Evolutionary conservation across 2,329 filamentous ascomycete genomes (phyloP), one percentile per base, ranked within the genome.

Genomic region (Pseudopyricularia cyperi): DNA sequence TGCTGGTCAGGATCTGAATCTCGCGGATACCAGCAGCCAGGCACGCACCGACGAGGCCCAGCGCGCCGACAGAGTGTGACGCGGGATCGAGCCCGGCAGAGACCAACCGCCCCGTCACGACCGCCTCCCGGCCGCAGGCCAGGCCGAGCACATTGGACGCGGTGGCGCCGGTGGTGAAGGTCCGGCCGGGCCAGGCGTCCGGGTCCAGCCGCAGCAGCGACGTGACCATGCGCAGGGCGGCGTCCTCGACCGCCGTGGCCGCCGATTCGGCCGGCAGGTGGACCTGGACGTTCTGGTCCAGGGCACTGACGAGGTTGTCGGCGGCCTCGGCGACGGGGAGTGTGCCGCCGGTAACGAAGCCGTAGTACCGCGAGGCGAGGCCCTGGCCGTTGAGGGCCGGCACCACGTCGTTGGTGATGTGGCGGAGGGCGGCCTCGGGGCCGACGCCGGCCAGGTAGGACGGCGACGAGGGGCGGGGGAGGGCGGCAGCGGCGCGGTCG

Each of bases 231-330:
- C 71, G 67, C 51, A 95, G 67, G 0, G 90, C 81, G 14, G 75
- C 73, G 56, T 84, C 80, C 65, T 96, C 90, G 9, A 96, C 76
- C 24, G 82, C 77, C 0, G 89, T 94, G 19, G 81, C 77, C 30
- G 90, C 75, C 0, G 82, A 85, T 64, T 95, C 86, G 19, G 73
- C 70, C 0, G 88, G 83, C 1, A 95, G 71, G 64, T 96, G 89
- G 1, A 95, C 87, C 53, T 83, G 77, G 4, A 89, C 82, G 65
- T 90, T 95, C 63, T 95, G 88, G 63, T 96, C 90, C 55, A 84
- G 77, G 8, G 79, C 76, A 5, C 83, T 83, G 55, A 91, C 89
- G n/a, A 95, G 68, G 57, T 89, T 85, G 64, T 96, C 91, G 1
- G 89, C 90, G 52, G 87, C 78, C 58, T 85, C 76, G 32, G 89